Base-by-base conservation (phyloP, 192 early-diverging fungal species). In the Podochytrium sp. region DNA sequence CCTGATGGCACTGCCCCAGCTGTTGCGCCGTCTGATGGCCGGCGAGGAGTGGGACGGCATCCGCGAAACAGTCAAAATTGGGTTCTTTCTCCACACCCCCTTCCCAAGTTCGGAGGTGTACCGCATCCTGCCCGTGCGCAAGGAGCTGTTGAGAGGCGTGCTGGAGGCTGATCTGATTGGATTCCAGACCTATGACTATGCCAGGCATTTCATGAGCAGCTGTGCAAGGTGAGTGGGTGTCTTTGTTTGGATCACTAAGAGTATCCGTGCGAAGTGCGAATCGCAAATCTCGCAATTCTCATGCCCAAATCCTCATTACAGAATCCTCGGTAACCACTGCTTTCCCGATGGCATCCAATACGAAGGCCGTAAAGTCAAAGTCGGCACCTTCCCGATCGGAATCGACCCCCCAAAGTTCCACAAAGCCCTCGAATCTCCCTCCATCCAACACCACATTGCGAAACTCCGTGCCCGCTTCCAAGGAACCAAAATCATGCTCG, bases 121-220 rank as follows among this genome's bases (percentile, higher is more conserved):
- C 83, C 85, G 98, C 64, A 84, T 81, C 49, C 35, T 76, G 40
- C 75, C 75, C 20, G 65, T 62, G 23, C 89, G 98, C 47, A 90
- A 92, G 79, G 91, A 95, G 78, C 91, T 99, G 43, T 85, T 99
- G 23, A 83, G 90, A 29, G 98, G 98, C 39, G 93, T 99, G 12
- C 79, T 99, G 37, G 86, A 90, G 40, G 87, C 91, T 30, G 96
- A 99, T 80, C 85, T 96, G 2, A 86, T 98, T 59, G 98, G 97
- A 30, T 97, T 98, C 88, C 98, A 99, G 76, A 99, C 97, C 6
- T 96, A 98, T 78, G 97, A 99, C 80, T 99, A 99, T 79, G 96
- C 96, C 3, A 90, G 98, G 58, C 98, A 99, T 80, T 99, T 99
- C 76, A 73, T 99, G 71, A 94, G 92, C 0, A 95, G 93, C 43